Base-by-base conservation (phyloP, 2,329 filamentous ascomycete genomes). In the Paraphaeosphaeria minitans region DNA sequence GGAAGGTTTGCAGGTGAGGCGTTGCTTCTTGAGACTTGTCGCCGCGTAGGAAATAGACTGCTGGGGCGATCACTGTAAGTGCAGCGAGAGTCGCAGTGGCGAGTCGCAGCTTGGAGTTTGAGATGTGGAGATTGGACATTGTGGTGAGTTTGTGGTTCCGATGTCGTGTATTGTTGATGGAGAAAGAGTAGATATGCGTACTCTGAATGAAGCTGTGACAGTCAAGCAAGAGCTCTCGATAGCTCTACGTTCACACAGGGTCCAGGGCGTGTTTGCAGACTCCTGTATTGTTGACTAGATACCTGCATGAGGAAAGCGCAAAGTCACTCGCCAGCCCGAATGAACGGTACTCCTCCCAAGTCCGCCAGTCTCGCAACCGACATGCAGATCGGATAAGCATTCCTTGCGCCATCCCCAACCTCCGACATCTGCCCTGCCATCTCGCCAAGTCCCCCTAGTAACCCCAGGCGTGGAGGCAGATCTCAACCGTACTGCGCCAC, bases 1-100 rank as follows among this genome's bases (percentile, higher is more conserved):
- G 62, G 55, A 72, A 74, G 0, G 72, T 76, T 13, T 65, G 56
- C 39, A 75, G 49, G 33, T 73, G 68, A 27, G 58, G 55, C 19
- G 60, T 66, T 29, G 57, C 51, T 29, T 65, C 58, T 61, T 62
- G 64, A 1, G 57, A 41, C n/a, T 57, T 57, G 2, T 52, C 45
- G 55, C 61, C 39, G 29, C 53, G 59, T 35, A 69, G 56, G 43
- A 53, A 60, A 49, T 70, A 70, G 41, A 64, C 22, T 10, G 60
- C 39, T 35, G 67, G 66, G 10, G 59, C 46, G 12, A 65, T 29
- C 13, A 63, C 56, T 6, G 63, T 56, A 31, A 70, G 22, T 9
- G 61, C 55, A 24, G 66, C 62, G n/a, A 71, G 61, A 3, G 62
- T 42, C 21, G 56, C 61, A 16, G 64, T 69, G 41, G 64, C 64